These are phyloP conservation scores for Trametopsis cervina DNA, from an alignment of 768 basidiomycete species.

Conservation along the genomic window DNA sequence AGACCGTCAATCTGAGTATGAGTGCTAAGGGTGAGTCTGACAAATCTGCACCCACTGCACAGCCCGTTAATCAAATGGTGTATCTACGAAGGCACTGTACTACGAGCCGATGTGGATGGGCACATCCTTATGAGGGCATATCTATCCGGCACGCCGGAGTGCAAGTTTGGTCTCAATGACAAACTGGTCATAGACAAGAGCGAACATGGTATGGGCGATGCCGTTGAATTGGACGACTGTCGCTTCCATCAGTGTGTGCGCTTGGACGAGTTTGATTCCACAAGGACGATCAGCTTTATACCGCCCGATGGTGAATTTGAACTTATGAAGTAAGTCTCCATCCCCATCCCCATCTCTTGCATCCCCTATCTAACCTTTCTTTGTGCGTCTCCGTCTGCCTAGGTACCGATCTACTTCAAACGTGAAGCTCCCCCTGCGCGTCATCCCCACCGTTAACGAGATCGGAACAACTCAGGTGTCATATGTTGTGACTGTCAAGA, in stretches of 20 bases:
- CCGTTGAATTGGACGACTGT: slow-evolving; percentile 96
- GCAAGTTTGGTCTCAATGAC: slow-evolving; percentile 98
- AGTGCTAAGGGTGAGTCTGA: slow-evolving; percentile 77
- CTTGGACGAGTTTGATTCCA: slow-evolving; percentile 89
- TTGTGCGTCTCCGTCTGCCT: slow-evolving; percentile 39
- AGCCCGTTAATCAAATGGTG: neutral
- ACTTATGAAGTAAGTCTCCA: slow-evolving; percentile 72
- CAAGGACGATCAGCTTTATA: slow-evolving; percentile 91
- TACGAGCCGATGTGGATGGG: slow-evolving; percentile 96
- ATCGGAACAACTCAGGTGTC: slow-evolving; percentile 89
- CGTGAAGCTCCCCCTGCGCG: slow-evolving; percentile 86
- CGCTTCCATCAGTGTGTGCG: slow-evolving; percentile 98
- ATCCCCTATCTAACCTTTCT: slow-evolving; percentile 80
- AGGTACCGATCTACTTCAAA: slow-evolving; percentile 97
- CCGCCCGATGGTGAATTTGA: slow-evolving; percentile 99
- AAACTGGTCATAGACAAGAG: slow-evolving; percentile 95
- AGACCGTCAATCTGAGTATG: slow-evolving; percentile 94
- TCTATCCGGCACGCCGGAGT: slow-evolving; percentile 93
- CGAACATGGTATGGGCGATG: slow-evolving; percentile 47
- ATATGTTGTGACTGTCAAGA: slow-evolving; percentile 81
- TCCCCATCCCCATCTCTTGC: too few relatives aligned
- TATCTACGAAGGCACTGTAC: slow-evolving; percentile 79
- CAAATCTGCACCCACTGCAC: too few relatives aligned
- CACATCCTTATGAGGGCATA: slow-evolving; percentile 99
- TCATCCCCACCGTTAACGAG: slow-evolving; percentile 90